phyloP scores from a whole-genome alignment of 2,329 filamentous ascomycete species.

The Zelopaecilomyces penicillatus region DNA sequence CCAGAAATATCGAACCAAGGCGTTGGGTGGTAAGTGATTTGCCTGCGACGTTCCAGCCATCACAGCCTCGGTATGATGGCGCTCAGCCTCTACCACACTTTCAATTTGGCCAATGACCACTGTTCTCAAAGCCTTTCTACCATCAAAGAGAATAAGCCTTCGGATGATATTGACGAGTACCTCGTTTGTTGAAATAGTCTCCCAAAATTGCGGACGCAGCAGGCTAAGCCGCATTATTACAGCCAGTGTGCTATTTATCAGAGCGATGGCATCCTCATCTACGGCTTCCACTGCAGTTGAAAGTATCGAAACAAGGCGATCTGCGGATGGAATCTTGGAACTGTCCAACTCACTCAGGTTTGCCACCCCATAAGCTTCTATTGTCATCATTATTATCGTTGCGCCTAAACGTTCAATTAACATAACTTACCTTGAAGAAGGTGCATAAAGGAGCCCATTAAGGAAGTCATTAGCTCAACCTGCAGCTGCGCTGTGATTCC shows the following conservation, averaged over 20 bases:
- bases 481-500: conserved; percentile 17
- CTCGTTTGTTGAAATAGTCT: conserved; percentile 13
- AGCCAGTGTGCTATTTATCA: conserved; percentile 19
- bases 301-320: conserved; percentile 18
- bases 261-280: conserved; percentile 16
- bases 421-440: conserved; percentile 19
- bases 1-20: conserved; percentile 22
- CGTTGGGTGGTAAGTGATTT: neutral
- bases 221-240: conserved; percentile 22
- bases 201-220: conserved; percentile 21
- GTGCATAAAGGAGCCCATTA: conserved; percentile 21
- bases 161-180: conserved; percentile 16
- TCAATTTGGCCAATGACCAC: conserved; percentile 27
- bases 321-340: conserved; percentile 2
- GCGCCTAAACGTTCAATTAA: no score
- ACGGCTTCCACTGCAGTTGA: conserved; percentile 14
- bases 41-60: neutral
- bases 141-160: conserved; percentile 20
- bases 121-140: conserved; percentile 18
- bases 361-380: neutral
- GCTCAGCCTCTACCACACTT: conserved; percentile 13
- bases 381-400: neutral
- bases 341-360: neutral
- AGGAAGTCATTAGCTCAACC: conserved; percentile 18
- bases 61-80: conserved; percentile 1